phyloP scores from a whole-genome alignment of 2,329 filamentous ascomycete genomes.

The Gnomoniopsis smithogilvyi region DNA sequence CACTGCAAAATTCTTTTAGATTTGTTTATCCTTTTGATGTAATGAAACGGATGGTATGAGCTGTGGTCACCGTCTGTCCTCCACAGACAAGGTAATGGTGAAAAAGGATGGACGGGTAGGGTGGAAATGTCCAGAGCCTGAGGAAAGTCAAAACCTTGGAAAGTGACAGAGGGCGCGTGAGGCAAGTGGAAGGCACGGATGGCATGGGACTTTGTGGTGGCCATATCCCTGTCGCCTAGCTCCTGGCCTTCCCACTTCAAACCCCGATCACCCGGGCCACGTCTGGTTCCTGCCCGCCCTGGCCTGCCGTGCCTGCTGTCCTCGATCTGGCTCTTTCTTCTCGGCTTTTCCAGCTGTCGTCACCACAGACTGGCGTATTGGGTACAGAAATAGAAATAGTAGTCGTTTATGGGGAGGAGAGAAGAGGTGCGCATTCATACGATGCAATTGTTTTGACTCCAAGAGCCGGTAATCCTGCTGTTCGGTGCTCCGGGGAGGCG shows the following conservation, averaged over 20 bases:
- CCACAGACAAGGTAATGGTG: too few species aligned
- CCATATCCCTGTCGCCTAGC: background rate
- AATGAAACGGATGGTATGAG: too few species aligned
- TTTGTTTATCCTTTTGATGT: too few species aligned
- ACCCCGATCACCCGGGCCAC: constrained; percentile 14
- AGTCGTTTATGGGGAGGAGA: background rate
- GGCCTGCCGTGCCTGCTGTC: constrained; percentile 17
- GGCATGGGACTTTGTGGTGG: background rate
- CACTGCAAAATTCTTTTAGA: too few species aligned
- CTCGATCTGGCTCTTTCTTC: constrained; percentile 8
- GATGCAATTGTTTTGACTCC: background rate
- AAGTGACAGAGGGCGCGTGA: too few species aligned
- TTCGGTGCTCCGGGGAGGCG: constrained; percentile 17
- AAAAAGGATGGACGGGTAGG: too few species aligned
- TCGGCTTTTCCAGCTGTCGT: background rate
- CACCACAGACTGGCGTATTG: background rate
- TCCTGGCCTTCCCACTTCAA: background rate
- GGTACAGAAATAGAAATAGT: background rate
- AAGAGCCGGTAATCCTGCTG: background rate
- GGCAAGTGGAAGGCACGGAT: background rate
- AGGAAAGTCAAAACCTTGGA: too few species aligned
- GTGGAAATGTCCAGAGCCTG: too few species aligned
- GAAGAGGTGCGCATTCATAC: background rate
- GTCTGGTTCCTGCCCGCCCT: constrained; percentile 3
- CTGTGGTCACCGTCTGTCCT: too few species aligned